Evolutionary conservation across 257 asterid species (phyloP).

Genomic region (Thymus mandschuricus): DNA sequence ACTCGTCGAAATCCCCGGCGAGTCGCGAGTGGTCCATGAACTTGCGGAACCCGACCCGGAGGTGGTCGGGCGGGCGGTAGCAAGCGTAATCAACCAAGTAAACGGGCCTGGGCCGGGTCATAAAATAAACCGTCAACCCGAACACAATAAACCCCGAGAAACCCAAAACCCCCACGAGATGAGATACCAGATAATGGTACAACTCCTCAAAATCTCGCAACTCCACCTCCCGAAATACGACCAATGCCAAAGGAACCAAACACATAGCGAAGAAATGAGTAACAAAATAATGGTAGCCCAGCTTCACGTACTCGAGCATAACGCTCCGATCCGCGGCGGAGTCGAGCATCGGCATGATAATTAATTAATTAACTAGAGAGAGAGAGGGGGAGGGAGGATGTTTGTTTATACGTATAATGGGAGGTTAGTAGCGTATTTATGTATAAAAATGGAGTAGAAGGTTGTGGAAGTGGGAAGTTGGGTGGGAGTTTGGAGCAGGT

Average conservation of each 20-base stretch:
- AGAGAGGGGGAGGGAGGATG: too few relatives aligned
- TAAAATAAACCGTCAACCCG: constrained; percentile 38
- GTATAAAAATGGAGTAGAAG: constrained; percentile 21
- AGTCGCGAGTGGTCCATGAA: constrained; percentile 60
- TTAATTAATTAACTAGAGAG: not conserved
- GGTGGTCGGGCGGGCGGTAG: constrained; percentile 39
- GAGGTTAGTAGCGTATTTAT: too few relatives aligned
- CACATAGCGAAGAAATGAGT: constrained; percentile 43
- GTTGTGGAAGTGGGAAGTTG: constrained; percentile 26
- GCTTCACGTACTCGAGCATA: constrained; percentile 39
- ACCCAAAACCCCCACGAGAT: constrained; percentile 23
- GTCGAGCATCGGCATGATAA: not conserved
- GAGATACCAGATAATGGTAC: constrained; percentile 27
- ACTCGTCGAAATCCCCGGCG: constrained; percentile 35
- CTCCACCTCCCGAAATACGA: not conserved
- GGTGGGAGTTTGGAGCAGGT: constrained; percentile 40
- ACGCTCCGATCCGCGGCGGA: constrained; percentile 21
- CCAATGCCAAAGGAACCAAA: constrained; percentile 33
- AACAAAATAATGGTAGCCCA: constrained; percentile 48
- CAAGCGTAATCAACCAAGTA: constrained; percentile 60
- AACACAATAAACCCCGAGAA: constrained; percentile 29
- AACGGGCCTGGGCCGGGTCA: constrained; percentile 55
- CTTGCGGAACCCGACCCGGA: constrained; percentile 42
- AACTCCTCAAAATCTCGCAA: constrained; percentile 31
- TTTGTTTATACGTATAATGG: not conserved